These are phyloP conservation scores for Eucalyptus polyanthemos DNA, from an alignment of 345 rosid species.

Conservation along the genomic window DNA sequence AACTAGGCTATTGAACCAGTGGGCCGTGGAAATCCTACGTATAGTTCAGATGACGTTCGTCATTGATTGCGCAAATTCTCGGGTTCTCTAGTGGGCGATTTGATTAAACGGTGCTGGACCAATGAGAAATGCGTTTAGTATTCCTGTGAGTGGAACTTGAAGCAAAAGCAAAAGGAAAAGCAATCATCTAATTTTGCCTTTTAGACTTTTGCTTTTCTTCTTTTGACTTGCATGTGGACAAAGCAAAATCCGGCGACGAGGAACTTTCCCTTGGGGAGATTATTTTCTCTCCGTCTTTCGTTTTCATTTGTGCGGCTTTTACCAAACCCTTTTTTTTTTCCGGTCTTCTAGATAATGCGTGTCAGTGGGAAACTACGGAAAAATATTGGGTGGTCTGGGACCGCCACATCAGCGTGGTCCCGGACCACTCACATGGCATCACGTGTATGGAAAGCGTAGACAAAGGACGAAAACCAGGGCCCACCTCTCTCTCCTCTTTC, in stretches of 20 bases:
- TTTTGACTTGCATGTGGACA: not conserved
- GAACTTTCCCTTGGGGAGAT: not conserved
- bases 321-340: not conserved
- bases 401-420: too few species aligned
- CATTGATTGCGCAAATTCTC: not conserved
- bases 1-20: not conserved
- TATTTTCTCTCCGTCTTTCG: not conserved
- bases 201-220: not conserved
- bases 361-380: not conserved
- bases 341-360: not conserved
- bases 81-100: not conserved
- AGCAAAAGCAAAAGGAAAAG: not conserved
- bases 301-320: not conserved
- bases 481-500: too few species aligned
- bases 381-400: too few species aligned
- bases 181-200: not conserved
- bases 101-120: not conserved
- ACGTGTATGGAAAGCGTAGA: too few species aligned
- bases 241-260: not conserved
- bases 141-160: not conserved
- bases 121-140: not conserved
- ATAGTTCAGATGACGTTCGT: not conserved
- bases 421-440: too few species aligned
- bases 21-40: not conserved
- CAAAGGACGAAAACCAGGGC: too few species aligned